These are phyloP conservation scores for Fusarium sp. DNA, from an alignment of 2,329 filamentous ascomycete genomes.

Conservation along the genomic window DNA sequence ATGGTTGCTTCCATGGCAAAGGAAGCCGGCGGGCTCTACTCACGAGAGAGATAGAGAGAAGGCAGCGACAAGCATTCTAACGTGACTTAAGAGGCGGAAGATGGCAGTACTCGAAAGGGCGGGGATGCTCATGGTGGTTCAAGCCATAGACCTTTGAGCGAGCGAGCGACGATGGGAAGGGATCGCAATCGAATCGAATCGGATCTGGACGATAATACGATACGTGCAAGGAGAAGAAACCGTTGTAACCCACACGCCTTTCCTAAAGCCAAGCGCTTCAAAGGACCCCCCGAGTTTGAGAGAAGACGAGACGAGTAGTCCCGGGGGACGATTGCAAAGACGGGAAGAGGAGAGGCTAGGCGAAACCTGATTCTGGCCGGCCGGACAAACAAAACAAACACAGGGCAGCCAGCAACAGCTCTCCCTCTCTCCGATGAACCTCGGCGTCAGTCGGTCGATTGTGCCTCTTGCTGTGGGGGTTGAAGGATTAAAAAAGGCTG, in stretches of 20 bases:
- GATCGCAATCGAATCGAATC: conserved; percentile 21
- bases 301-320: conserved; percentile 20
- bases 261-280: conserved; percentile 19
- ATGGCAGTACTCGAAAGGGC: conserved; percentile 45
- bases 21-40: conserved; percentile 51
- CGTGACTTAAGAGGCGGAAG: conserved; percentile 41
- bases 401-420: conserved; percentile 6
- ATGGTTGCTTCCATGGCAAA: conserved; percentile 56
- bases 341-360: conserved; percentile 36
- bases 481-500: background rate
- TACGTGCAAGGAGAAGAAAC: conserved; percentile 19
- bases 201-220: background rate
- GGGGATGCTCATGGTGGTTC: conserved; percentile 49
- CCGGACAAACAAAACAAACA: conserved; percentile 28
- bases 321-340: conserved; percentile 28
- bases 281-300: conserved; percentile 28
- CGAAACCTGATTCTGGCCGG: conserved; percentile 35
- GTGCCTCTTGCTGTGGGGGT: conserved; percentile 18
- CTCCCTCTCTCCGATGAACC: conserved; percentile 15
- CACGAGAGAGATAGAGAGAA: conserved; percentile 53
- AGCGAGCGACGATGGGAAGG: background rate
- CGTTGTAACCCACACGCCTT: conserved; percentile 32
- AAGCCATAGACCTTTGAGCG: conserved; percentile 41
- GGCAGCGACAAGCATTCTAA: conserved; percentile 52
- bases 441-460: conserved; percentile 32